Evolutionary conservation across 352 stramenopile genomes (phyloP), one percentile per base, ranked within the genome.

Genomic region (Phytopythium cucurbitacearum): DNA sequence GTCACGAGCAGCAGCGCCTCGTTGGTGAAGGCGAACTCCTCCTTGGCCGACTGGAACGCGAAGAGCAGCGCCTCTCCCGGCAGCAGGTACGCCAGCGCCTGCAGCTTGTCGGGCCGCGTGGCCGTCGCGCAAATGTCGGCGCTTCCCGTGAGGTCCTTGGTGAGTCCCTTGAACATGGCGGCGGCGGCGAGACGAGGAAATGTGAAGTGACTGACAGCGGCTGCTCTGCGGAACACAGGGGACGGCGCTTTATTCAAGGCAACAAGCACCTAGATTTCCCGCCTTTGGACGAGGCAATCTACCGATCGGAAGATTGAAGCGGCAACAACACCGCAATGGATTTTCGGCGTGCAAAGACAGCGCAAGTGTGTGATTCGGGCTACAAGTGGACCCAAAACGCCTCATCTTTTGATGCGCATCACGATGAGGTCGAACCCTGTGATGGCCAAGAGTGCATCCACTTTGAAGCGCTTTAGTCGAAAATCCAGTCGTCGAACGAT

Each of bases 111-210:
- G n/a, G 85, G 67, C 50, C 83, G 64, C 0, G 51, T 57, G 6
- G 80, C 49, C 7, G 65, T 65, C 34, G 57, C 59, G 61, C 73
- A 85, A 40, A 87, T 71, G 54, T 87, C 73, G n/a, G 67, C 71
- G 4, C 62, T 61, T 33, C 76, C 76, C 11, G 69, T 60, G 40
- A 87, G 41, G 44, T 87, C 73, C 13, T 68, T 66, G 7, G 74
- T 67, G 15, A 87, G 42, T 3, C 65, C 63, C 58, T 80, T 82
- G 33, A 85, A 56, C 48, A 86, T 75, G 45, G 32, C 5, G 2
- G 45, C 12, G 32, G 21, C 21, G 12, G 44, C 10, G 5, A 15
- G 44, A 44, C 2, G 11, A 44, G 40, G 40, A 44, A 44, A 15
- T 44, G 21, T 44, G n/a, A 15, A 44, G 40, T 15, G n/a, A 12